phyloP scores from a whole-genome alignment of 768 basidiomycete species.

The Mycena belliarum region DNA sequence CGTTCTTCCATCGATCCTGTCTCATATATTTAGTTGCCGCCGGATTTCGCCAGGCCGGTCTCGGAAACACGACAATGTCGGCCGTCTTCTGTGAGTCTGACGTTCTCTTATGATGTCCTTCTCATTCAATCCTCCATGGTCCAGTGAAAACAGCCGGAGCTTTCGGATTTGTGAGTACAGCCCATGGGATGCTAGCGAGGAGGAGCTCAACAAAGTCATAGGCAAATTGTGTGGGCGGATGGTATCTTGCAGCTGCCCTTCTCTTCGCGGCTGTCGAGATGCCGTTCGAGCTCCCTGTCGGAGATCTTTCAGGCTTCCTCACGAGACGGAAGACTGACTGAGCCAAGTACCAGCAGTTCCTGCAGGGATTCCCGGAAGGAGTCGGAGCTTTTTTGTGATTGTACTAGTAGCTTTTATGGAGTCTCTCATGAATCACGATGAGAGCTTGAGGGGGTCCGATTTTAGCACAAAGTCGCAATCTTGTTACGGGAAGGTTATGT shows the following conservation, averaged over 20 bases:
- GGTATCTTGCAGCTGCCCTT: slow-evolving; percentile 17
- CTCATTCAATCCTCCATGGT: background rate
- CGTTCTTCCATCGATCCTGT: no score
- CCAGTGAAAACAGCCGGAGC: slow-evolving; percentile 17
- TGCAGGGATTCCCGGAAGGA: no score
- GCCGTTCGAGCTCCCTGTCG: slow-evolving; percentile 15
- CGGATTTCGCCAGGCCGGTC: background rate
- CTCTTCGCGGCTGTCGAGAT: slow-evolving; percentile 20
- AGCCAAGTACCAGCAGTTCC: no score
- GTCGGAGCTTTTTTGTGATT: no score
- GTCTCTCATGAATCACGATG: no score
- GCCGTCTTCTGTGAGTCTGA: background rate
- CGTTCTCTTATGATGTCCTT: background rate
- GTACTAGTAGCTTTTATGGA: no score
- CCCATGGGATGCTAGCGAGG: no score
- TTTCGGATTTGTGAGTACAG: slow-evolving; percentile 19
- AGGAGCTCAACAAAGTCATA: no score
- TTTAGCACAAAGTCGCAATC: no score
- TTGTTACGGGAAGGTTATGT: no score
- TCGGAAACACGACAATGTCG: slow-evolving; percentile 9
- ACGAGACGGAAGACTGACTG: background rate
- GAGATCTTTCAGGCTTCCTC: slow-evolving; percentile 17
- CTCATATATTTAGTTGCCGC: background rate
- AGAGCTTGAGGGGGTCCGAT: no score
- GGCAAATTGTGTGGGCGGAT: slow-evolving; percentile 13